These are phyloP conservation scores for Botrytis fabae DNA, from an alignment of 2,329 filamentous ascomycete genomes.

Conservation along the genomic window DNA sequence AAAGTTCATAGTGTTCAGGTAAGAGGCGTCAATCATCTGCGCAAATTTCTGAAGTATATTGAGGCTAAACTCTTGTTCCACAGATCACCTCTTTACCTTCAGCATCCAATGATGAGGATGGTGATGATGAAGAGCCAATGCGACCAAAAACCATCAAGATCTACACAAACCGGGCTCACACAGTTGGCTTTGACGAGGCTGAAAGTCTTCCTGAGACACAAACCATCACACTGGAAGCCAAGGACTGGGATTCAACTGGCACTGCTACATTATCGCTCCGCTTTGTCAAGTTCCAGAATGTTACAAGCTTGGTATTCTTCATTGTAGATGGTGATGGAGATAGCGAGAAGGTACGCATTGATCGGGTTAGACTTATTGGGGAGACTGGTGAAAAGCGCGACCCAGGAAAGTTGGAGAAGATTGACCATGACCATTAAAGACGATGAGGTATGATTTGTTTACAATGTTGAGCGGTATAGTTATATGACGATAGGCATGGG, in stretches of 20 bases:
- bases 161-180: conserved; percentile 85
- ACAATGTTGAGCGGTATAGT: conserved; percentile 18
- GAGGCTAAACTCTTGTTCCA: not conserved
- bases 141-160: conserved; percentile 81
- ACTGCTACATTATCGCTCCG: conserved; percentile 73
- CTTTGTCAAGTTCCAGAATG: conserved; percentile 97
- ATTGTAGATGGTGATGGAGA: conserved; percentile 83
- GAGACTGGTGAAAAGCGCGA: conserved; percentile 90
- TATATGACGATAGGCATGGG: conserved; percentile 22
- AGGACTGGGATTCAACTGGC: conserved; percentile 80
- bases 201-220: conserved; percentile 84
- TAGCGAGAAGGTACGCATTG: conserved; percentile 81
- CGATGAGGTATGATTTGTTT: conserved; percentile 22
- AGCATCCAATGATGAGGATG: conserved; percentile 57
- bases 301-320: conserved; percentile 83
- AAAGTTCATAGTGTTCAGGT: conserved; percentile 84
- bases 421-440: conserved; percentile 72
- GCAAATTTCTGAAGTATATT: not conserved
- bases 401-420: conserved; percentile 93
- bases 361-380: conserved; percentile 77
- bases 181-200: conserved; percentile 92
- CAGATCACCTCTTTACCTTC: conserved; percentile 82
- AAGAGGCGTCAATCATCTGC: conserved; percentile 31
- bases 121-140: conserved; percentile 76
- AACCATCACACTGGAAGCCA: conserved; percentile 68